Evolutionary conservation across 352 stramenopile genomes (phyloP).

Genomic region (Phytophthora pinifolia): DNA sequence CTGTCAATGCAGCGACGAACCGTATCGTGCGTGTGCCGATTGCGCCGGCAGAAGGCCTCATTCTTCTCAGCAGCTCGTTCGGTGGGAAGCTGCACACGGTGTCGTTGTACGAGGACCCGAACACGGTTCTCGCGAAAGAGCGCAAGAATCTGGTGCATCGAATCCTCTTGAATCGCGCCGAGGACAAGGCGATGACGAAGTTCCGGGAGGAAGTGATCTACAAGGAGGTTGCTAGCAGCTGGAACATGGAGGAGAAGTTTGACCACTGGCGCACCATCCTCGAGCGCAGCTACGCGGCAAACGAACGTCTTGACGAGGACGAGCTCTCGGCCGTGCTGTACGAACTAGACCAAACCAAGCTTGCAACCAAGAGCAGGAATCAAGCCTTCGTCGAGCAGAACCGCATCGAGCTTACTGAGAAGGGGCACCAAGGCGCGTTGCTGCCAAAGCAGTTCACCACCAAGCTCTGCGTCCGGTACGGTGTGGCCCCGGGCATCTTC

Average conservation of each 20-base stretch:
- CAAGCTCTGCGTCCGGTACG: constrained; percentile 73
- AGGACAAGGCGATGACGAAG: constrained; percentile 54
- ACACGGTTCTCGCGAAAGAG: constrained; percentile 60
- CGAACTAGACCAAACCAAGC: constrained; percentile 36
- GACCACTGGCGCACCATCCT: constrained; percentile 66
- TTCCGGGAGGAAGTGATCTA: constrained; percentile 83
- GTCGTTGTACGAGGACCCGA: constrained; percentile 68
- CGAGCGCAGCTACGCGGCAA: constrained; percentile 53
- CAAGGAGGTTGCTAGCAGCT: constrained; percentile 56
- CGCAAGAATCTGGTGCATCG: constrained; percentile 57
- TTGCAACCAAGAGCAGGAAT: constrained; percentile 41
- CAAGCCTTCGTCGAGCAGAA: constrained; percentile 59
- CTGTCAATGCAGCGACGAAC: constrained; percentile 49
- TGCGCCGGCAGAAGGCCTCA: constrained; percentile 84
- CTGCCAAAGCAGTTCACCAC: constrained; percentile 79
- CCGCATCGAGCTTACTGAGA: constrained; percentile 36
- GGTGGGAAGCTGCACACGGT: constrained; percentile 79
- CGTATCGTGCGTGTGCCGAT: constrained; percentile 86
- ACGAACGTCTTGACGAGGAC: constrained; percentile 44
- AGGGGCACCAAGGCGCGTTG: constrained; percentile 45
- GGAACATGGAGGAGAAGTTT: constrained; percentile 47
- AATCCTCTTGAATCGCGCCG: constrained; percentile 45
- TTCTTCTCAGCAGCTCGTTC: constrained; percentile 84
- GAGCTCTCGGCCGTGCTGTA: constrained; percentile 39
- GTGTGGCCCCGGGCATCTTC: constrained; percentile 72